A percentile compares a stretch with the other conserved stretches of the same genome.
These are phyloP conservation scores for Skeletonema grethae DNA, from an alignment of 108 stramenopile species.

Conservation along the genomic window DNA sequence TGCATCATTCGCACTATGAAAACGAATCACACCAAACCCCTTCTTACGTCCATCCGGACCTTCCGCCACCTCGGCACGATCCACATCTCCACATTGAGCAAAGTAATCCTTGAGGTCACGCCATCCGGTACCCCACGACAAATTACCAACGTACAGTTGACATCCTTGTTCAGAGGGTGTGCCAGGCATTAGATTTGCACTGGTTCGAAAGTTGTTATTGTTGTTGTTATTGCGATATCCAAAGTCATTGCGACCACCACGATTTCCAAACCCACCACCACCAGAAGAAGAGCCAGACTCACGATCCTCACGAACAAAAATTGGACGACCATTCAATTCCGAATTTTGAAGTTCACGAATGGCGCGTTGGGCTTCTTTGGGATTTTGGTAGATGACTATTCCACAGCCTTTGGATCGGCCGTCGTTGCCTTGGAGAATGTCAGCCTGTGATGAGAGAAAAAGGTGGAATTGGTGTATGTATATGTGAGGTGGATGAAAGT, in stretches of 20 bases:
- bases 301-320: slow-evolving; percentile 91
- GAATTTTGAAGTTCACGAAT: slow-evolving; percentile 85
- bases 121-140: slow-evolving; percentile 81
- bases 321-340: slow-evolving; percentile 78
- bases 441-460: slow-evolving; percentile 49
- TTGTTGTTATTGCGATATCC: not conserved
- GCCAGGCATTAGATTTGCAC: slow-evolving; percentile 17
- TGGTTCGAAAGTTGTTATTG: not conserved
- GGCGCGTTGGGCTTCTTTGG: slow-evolving; percentile 85
- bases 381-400: slow-evolving; percentile 89
- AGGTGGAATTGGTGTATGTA: no score
- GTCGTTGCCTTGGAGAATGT: slow-evolving; percentile 78
- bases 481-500: not conserved
- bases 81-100: slow-evolving; percentile 70
- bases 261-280: slow-evolving; percentile 37
- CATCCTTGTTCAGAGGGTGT: slow-evolving; percentile 35
- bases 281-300: slow-evolving; percentile 29
- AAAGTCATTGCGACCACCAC: slow-evolving; percentile 27
- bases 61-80: slow-evolving; percentile 73
- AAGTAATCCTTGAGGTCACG: slow-evolving; percentile 91
- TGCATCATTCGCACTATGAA: slow-evolving; percentile 80
- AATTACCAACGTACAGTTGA: slow-evolving; percentile 86
- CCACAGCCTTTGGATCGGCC: slow-evolving; percentile 92
- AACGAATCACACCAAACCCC: slow-evolving; percentile 91
- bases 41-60: slow-evolving; percentile 66